Percentiles rank a stretch among this genome's conserved stretches.
These are phyloP conservation scores for Grosmannia clavigera DNA, from an alignment of 2,329 filamentous ascomycete species.

Conservation along the genomic window DNA sequence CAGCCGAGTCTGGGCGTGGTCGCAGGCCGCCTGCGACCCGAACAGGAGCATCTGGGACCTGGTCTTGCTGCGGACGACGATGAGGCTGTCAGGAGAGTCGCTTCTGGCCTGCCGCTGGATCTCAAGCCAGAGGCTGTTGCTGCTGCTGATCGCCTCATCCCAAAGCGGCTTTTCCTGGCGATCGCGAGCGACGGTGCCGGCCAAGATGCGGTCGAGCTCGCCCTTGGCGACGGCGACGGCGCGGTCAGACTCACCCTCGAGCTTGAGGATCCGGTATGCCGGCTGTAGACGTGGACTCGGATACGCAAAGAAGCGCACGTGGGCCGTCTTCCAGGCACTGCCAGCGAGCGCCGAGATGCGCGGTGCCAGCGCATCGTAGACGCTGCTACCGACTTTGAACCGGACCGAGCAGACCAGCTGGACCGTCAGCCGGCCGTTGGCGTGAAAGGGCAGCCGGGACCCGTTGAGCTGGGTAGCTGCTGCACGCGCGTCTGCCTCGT, in stretches of 20 bases:
- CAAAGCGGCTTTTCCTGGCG: constrained; percentile 19
- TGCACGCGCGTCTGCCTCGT: constrained; percentile 22
- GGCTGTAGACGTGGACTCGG: constrained; percentile 1
- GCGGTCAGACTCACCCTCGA: constrained; percentile 22
- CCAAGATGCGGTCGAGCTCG: constrained; percentile 20
- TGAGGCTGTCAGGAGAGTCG: constrained; percentile 11
- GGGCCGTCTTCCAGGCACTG: constrained; percentile 8
- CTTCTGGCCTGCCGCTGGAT: constrained; percentile 13
- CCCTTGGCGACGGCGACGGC: constrained; percentile 23
- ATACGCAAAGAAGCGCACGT: not conserved
- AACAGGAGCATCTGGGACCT: constrained; percentile 19
- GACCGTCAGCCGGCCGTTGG: constrained; percentile 22
- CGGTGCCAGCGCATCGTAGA: constrained; percentile 19
- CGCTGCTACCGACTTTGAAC: constrained; percentile 22
- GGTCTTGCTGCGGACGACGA: constrained; percentile 18
- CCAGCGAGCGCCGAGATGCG: not conserved
- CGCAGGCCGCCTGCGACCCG: constrained; percentile 9
- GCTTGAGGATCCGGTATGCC: constrained; percentile 21
- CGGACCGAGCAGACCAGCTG: constrained; percentile 23
- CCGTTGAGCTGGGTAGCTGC: constrained; percentile 21
- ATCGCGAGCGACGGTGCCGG: constrained; percentile 14
- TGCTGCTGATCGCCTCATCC: constrained; percentile 17
- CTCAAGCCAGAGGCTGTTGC: constrained; percentile 10
- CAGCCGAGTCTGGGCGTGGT: not conserved
- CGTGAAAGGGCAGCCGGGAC: constrained; percentile 18